Conservation (phyloP, 306 rosid genomes). For the Castanospermum australe region DNA sequence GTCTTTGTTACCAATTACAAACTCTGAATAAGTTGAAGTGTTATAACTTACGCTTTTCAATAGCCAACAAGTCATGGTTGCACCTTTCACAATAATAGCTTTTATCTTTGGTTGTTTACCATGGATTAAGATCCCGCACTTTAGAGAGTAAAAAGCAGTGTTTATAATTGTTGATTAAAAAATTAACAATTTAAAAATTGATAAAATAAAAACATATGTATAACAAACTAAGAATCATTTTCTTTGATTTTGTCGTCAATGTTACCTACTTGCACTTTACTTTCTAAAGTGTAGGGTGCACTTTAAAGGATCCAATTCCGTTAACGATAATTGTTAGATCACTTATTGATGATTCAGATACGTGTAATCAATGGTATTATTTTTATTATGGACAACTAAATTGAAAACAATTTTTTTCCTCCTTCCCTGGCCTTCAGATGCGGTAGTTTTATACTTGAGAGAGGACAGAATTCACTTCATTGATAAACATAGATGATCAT, state of each 20-base stretch:
- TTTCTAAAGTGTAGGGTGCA: no score
- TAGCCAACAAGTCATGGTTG: neutral
- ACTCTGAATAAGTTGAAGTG: neutral
- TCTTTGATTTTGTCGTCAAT: no score
- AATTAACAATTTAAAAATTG: no score
- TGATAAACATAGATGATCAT: neutral
- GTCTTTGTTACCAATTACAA: neutral
- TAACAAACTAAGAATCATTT: no score
- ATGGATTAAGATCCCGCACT: no score
- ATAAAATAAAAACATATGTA: no score
- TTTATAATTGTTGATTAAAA: no score
- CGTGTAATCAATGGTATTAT: neutral
- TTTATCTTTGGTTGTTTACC: neutral
- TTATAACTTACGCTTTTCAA: neutral
- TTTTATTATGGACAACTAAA: neutral
- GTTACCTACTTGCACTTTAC: no score
- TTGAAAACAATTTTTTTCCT: neutral
- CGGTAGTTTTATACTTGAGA: neutral
- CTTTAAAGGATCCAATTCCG: no score
- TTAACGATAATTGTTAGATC: no score
- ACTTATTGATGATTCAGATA: neutral
- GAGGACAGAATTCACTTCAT: slow-evolving; percentile 2
- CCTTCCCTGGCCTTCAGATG: neutral
- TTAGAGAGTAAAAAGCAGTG: no score
- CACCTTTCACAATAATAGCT: neutral